phyloP scores from a whole-genome alignment of 306 rosid genomes.

The Spatholobus suberectus region DNA sequence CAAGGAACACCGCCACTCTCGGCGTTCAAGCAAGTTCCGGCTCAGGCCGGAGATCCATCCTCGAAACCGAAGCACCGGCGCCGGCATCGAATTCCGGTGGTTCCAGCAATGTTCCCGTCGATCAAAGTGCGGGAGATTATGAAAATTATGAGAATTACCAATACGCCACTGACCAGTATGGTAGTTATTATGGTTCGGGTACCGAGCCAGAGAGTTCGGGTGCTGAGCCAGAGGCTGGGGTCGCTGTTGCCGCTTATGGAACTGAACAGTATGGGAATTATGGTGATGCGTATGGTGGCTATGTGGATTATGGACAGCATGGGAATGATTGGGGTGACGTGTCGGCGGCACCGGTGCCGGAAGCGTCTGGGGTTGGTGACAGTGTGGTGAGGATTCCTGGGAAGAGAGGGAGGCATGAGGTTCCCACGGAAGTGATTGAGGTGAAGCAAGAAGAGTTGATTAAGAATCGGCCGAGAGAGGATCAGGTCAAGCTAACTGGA shows the following conservation, averaged over 20 bases:
- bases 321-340: constrained; percentile 57
- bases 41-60: constrained; percentile 69
- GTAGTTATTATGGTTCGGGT: constrained; percentile 48
- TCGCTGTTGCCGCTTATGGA: constrained; percentile 48
- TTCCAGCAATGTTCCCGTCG: constrained; percentile 35
- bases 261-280: constrained; percentile 11
- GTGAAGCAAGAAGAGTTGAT: constrained; percentile 95
- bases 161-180: constrained; percentile 54
- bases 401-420: constrained; percentile 78
- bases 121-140: constrained; percentile 42
- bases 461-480: constrained; percentile 93
- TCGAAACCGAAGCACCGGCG: constrained; percentile 53
- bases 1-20: constrained; percentile 65
- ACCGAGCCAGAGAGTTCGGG: constrained; percentile 42
- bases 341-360: constrained; percentile 29
- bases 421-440: constrained; percentile 79
- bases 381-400: constrained; percentile 50
- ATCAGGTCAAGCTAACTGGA: constrained; percentile 82
- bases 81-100: constrained; percentile 34
- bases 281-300: constrained; percentile 43
- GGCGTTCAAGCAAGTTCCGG: constrained; percentile 66
- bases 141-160: constrained; percentile 42
- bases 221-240: constrained; percentile 48
- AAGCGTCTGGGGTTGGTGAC: constrained; percentile 37
- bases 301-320: constrained; percentile 55